These are phyloP conservation scores for Fusarium keratoplasticum DNA, from an alignment of 2,329 filamentous ascomycete species.

Conservation along the genomic window DNA sequence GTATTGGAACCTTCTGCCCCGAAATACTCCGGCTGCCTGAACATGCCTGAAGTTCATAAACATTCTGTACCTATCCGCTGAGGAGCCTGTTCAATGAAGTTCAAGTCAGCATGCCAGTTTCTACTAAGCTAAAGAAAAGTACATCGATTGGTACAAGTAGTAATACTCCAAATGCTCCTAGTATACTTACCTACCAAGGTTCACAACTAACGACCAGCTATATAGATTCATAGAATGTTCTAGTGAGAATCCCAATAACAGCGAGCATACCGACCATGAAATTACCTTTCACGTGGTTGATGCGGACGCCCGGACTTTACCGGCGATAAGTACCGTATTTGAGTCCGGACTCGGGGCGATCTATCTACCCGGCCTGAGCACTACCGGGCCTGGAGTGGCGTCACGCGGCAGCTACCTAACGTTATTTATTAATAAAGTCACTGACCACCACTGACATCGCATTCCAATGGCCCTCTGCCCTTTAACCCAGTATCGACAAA, in stretches of 20 bases:
- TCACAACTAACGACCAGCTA: background rate
- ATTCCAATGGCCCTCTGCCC: background rate
- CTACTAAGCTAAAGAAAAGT: no score
- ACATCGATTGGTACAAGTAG: no score
- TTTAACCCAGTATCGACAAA: background rate
- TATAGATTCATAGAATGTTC: background rate
- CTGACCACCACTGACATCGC: background rate
- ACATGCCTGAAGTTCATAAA: background rate
- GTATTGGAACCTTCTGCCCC: background rate
- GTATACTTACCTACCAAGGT: background rate
- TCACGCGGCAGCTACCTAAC: background rate
- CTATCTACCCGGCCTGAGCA: background rate
- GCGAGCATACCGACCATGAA: background rate
- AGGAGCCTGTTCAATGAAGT: background rate
- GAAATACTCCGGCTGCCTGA: background rate
- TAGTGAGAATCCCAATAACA: background rate
- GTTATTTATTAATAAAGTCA: background rate
- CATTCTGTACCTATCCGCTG: background rate
- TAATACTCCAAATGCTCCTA: background rate
- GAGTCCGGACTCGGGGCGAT: background rate
- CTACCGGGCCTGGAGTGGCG: background rate
- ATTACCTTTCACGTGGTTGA: background rate
- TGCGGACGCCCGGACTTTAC: background rate
- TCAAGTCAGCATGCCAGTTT: background rate
- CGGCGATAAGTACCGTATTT: background rate